Evolutionary conservation across 495 filamentous ascomycete species (phyloP), one percentile per base, ranked within the genome.

Genomic region (Podospora sp.): DNA sequence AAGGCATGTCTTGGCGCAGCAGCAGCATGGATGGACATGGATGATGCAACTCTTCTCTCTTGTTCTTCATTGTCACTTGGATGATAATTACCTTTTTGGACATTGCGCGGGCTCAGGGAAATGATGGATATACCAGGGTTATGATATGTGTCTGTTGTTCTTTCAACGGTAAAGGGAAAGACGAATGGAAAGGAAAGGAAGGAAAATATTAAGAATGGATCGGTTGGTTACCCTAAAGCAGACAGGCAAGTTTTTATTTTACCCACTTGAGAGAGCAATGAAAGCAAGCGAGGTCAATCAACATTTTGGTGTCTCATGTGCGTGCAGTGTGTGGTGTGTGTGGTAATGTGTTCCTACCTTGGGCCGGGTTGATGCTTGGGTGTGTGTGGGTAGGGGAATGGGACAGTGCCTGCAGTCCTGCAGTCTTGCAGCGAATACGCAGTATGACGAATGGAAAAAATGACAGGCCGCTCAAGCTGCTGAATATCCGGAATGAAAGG

Each of bases 41-140:
- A 33, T 33, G 29, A 8, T 33, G 29, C 29, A 33, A 33, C 29
- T 33, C 22, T 25, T 40, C 22, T 49, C 29, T 25, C 9, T 35
- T 63, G 51, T 20, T 63, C 27, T 53, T 27, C 51, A 21, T 50
- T 11, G 11, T 22, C 20, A 9, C 20, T 49, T 26, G 36, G 60
- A 3, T 52, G 16, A 18, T 52, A 46, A 22, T 16, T 29, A 51
- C n/a, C 46, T 62, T 40, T n/a, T n/a, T n/a, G n/a, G n/a, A n/a
- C n/a, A n/a, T n/a, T n/a, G n/a, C n/a, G 36, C 20, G n/a, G 16
- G 63, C 7, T 22, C 26, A n/a, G 24, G 40, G 63, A 65, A 46
- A 58, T 36, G 63, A 56, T 56, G 60, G 60, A 62, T 62, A 62
- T 62, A 62, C 60, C 60, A 62, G 36, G 60, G 60, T 46, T 25